Percentiles rank a stretch among this genome's conserved stretches.
phyloP scores from a whole-genome alignment of 805 yeast genomes.

The Pichia sporocuriosa region DNA sequence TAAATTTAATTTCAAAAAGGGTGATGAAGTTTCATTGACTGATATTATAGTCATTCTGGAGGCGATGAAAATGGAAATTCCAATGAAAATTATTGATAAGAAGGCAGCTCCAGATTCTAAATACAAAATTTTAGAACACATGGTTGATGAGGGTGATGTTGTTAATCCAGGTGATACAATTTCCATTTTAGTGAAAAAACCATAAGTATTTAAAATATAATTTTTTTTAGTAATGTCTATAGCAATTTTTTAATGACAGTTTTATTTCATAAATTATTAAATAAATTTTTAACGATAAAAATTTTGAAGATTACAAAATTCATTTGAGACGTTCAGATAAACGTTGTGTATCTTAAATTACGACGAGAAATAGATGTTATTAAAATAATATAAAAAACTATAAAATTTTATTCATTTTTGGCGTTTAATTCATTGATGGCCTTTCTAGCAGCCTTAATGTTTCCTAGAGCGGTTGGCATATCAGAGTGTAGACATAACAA shows the following conservation, averaged over 20 bases:
- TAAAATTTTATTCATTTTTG: not conserved
- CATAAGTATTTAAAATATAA: not conserved
- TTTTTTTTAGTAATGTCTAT: too few relatives aligned
- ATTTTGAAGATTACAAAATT: too few relatives aligned
- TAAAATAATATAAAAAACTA: not conserved
- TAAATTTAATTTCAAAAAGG: constrained; percentile 24
- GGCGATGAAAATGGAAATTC: constrained; percentile 34
- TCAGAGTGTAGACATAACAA: constrained; percentile 33
- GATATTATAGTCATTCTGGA: constrained; percentile 26
- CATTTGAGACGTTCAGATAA: too few relatives aligned
- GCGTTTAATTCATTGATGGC: constrained; percentile 27
- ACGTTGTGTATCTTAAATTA: too few relatives aligned
- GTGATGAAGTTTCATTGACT: constrained; percentile 17
- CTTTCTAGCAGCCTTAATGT: constrained; percentile 26
- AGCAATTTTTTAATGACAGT: too few relatives aligned
- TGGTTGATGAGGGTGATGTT: constrained; percentile 30
- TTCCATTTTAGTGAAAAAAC: constrained; percentile 5
- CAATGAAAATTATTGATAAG: constrained; percentile 22
- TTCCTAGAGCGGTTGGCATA: constrained; percentile 33
- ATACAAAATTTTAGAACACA: constrained; percentile 22
- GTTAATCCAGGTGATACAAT: constrained; percentile 27
- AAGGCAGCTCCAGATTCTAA: constrained; percentile 8
- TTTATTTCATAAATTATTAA: not conserved
- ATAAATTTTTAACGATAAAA: too few relatives aligned
- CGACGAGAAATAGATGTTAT: not conserved